Evolutionary conservation across 257 asterid genomes (phyloP), one percentile per base, ranked within the genome.

Genomic region (Nicotiana paniculata): DNA sequence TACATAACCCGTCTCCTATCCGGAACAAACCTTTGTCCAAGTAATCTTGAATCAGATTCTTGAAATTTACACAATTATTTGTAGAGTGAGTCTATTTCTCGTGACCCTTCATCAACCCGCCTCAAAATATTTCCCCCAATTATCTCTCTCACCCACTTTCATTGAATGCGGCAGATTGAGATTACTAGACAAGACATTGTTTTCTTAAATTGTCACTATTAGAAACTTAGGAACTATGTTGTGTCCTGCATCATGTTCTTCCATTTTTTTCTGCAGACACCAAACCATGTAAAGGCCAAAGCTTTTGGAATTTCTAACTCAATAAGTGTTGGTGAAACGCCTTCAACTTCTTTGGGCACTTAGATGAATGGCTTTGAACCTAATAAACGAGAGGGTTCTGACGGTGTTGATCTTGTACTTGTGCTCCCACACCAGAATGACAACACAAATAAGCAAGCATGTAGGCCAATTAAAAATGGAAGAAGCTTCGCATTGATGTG

Each of bases 181-280:
- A 33, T 48, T 26, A 24, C 43, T 48, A 74, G 39, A 48, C 62
- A 48, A 24, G 62, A 48, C 15, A 24, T 74, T 46, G 37, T 46
- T 74, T 66, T 74, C 79, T 48, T 74, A 48, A 15, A 6, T 12
- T 26, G 26, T 48, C 2, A 6, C 62, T 3, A 48, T 48, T 48
- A 46, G 43, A 48, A 46, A 63, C n/a, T 24, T 54, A 59, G 82
- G 64, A 65, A 53, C 18, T 82, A 16, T 53, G 12, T 33, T 54
- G 72, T 43, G 62, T 55, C 77, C 13, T 72, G 53, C 51, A 58
- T 74, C 46, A 75, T 75, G 46, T 75, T 75, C 89, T 84, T 88
- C 81, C 88, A 48, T 77, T 81, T 81, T 87, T 86, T 83, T 76
- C 64, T 84, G 90, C 97, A 95, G 97, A 87, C 88, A 68, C 86